Evolutionary conservation across 805 yeast genomes (phyloP), one percentile per base, ranked within the genome.

Genomic region (Starmerella sirachaensis): DNA sequence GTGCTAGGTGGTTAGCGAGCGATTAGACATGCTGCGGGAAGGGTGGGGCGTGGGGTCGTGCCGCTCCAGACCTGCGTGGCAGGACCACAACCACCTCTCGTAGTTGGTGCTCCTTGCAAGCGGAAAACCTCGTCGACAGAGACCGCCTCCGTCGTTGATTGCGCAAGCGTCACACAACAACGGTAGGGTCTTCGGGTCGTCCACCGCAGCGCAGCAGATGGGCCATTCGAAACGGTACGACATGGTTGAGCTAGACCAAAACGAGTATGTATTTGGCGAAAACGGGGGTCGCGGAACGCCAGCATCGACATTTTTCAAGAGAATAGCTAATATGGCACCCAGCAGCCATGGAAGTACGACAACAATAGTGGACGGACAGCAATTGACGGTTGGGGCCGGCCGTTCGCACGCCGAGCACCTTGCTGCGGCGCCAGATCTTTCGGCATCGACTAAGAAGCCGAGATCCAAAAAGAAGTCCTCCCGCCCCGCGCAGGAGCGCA

Each of bases 201-300:
- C 8, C 24, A 8, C 24, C 11, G 11, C 28, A 16, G 30, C 16
- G 37, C 28, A 16, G 18, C 12, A 45, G 27, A 29, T 14, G 29
- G 39, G 33, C 46, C 23, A 43, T 43, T 43, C 43, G 10, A 28
- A 37, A 11, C 24, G 33, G n/a, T 40, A 34, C 20, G 51, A 52
- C 25, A 43, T 53, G 54, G 41, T 54, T 13, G 53, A 51, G 33
- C 30, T 50, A 18, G 61, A 50, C 46, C 46, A 47, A 37, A 50
- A 43, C 45, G 84, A 77, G 53, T 77, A 74, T 49, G 61, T 76
- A 13, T 77, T 77, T 47, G 78, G 76, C 18, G 81, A 76, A 48
- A 66, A 68, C 28, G 84, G 84, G 14, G 83, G 83, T 11, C 64
- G 68, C 31, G 83, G 83, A 2, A 73, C 73, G 40, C 65, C 73